Conservation (phyloP, 306 rosid genomes). For the Sophora flavescens region DNA sequence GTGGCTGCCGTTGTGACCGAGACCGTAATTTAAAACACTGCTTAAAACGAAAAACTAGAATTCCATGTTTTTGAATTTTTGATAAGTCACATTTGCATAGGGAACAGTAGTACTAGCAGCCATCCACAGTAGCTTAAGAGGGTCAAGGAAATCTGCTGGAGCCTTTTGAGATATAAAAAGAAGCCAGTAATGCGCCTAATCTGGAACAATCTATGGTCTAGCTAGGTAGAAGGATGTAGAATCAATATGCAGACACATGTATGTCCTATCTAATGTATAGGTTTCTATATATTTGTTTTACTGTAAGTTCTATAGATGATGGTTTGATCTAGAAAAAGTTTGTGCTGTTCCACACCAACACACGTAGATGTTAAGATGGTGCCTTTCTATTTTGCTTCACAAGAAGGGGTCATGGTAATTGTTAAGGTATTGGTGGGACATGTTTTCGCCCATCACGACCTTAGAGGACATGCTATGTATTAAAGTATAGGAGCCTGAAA, state of each 20-base stretch:
- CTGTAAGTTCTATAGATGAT: background rate
- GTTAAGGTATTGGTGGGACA: conserved; percentile 20
- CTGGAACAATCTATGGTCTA: conserved; percentile 41
- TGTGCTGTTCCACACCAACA: conserved; percentile 25
- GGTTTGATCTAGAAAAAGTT: background rate
- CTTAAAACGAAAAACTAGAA: background rate
- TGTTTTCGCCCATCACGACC: conserved; percentile 15
- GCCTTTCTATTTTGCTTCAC: conserved; percentile 8
- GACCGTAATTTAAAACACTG: too few relatives aligned
- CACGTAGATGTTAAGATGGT: background rate
- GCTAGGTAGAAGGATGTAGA: conserved; percentile 35
- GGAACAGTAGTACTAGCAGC: conserved; percentile 23
- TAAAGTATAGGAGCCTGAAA: background rate
- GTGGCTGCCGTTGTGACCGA: too few relatives aligned
- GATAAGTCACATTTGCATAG: background rate
- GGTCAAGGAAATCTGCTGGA: conserved; percentile 48
- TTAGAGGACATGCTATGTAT: conserved; percentile 1
- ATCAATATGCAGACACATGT: conserved; percentile 11
- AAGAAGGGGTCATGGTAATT: conserved; percentile 2
- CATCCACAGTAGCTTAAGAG: conserved; percentile 19
- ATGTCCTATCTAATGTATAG: conserved; percentile 30
- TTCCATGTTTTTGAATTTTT: background rate
- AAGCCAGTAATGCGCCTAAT: conserved; percentile 27
- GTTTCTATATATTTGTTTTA: conserved; percentile 27
- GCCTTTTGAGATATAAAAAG: conserved; percentile 35